Base-by-base conservation (phyloP, 371 early-diverging fungal genomes). In the Rhizopus delemar region DNA sequence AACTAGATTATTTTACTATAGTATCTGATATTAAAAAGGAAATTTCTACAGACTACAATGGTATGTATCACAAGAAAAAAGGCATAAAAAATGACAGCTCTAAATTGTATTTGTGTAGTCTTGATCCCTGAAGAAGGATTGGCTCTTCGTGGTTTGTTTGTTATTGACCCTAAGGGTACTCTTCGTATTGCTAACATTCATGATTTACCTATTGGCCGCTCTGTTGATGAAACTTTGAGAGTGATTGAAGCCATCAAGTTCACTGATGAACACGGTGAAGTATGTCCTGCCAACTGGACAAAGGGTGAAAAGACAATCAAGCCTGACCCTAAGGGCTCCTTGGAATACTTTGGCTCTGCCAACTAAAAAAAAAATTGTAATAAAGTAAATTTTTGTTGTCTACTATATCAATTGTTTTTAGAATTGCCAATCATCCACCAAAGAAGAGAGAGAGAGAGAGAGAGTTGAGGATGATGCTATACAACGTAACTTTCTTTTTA, bases 171-270 rank as follows among this genome's bases (percentile, higher is more conserved):
- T 36, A 87, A 93, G 69, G 87, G 88, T 60, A 86, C 80, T 55
- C 84, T 97, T 50, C 89, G 91, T 59, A 66, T 66, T 35, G 59
- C 75, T 50, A 75, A 69, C 56, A 66, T 80, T 35, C 71, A 88
- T 61, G 91, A 96, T 67, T 78, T 93, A 62, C 90, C 89, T 50
- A 89, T 99, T 63, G 99, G 99, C 57, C 87, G 99, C 69, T 90
- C 88, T 33, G 93, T 97, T 51, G 92, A 95, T 69, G 99, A 99
- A 78, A 86, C 92, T 34, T 70, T 99, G 52, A 91, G 99, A 69
- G 81, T 98, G 13, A 77, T 99, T 56, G 90, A 98, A 82, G 99
- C 99, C 28, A 82, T 98, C 69, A 88, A 95, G 77, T 97, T 94
- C 82, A 84, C 87, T 61, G 96, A 96, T 62, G 83, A 90, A 71